Evolutionary conservation across 106 monocot species (phyloP), one percentile per base, ranked within the genome.

Genomic region (Dactylorhiza incarnata): DNA sequence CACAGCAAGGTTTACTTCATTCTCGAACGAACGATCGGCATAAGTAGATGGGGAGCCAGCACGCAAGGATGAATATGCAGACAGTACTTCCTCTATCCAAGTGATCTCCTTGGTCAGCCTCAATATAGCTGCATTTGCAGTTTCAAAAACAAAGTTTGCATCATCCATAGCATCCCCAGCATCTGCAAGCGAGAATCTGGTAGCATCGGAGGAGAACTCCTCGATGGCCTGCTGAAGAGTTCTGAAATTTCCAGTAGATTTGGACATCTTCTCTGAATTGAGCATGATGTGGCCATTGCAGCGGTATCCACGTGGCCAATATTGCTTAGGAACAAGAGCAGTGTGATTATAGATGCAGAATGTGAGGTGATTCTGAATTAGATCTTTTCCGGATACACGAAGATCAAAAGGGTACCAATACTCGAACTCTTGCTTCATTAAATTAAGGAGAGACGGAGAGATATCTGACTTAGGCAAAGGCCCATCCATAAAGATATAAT

Each of bases 251-350:
- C 95, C 91, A 6, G 95, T 95, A 6, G 95, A 95, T 76, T 95
- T 95, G 26, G 95, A 95, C 95, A 95, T 95, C 76, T 95, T 95
- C 80, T 92, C 95, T 8, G 95, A 95, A 75, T 95, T 95, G 9
- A 95, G 89, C 95, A 92, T 95, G 71, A 95, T 88, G 71, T 95
- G 95, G 10, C 95, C 95, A 73, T 92, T 95, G 86, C 95, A 95
- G 44, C 95, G 84, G 80, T 92, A 95, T 10, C 95, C 92, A 14
- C 80, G 79, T 24, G 95, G 95, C 95, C 95, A 95, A 14, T 88
- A 89, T 10, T 87, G 68, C 51, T 86, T 77, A 3, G 92, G 95
- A 7, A 92, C 73, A 55, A 95, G 82, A 1, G 92, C 87, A 45
- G 89, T 82, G 81, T 95, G 95, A 67, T 90, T 95, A 68, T 95